Conservation (phyloP, 2,329 filamentous ascomycete genomes). For the Exophiala mesophila region DNA sequence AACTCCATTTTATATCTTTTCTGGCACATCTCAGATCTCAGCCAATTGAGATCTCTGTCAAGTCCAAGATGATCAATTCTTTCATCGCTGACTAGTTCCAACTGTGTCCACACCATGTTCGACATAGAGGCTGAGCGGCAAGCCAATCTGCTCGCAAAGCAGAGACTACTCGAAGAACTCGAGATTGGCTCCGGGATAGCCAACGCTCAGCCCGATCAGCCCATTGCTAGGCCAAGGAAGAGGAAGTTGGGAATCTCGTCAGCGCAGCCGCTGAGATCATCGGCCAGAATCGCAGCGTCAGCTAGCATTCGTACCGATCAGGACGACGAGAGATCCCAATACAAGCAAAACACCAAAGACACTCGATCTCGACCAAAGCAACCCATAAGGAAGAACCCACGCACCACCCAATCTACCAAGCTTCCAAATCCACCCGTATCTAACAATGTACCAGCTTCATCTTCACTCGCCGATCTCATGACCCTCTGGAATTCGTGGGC, state of each 20-base stretch:
- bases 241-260: conserved; percentile 1
- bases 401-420: neutral
- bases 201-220: conserved; percentile 7
- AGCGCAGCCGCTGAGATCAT: conserved; percentile 36
- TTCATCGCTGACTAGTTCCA: neutral
- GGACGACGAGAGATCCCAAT: conserved; percentile 31
- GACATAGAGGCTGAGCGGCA: conserved; percentile 44
- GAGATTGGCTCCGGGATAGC: conserved; percentile 34
- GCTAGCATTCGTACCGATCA: conserved; percentile 34
- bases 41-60: too few relatives aligned
- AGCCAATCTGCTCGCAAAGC: conserved; percentile 48
- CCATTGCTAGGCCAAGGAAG: conserved; percentile 15
- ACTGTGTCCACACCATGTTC: conserved; percentile 35
- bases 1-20: too few relatives aligned
- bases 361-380: neutral
- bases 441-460: conserved; percentile 15
- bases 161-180: conserved; percentile 45
- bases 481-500: conserved; percentile 45
- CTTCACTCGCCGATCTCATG: conserved; percentile 21
- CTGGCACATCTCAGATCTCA: too few relatives aligned
- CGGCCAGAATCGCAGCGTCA: conserved; percentile 45
- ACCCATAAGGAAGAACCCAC: neutral
- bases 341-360: neutral
- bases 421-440: neutral
- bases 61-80: too few relatives aligned